A percentile compares a stretch with the other conserved stretches of the same genome.
These are phyloP conservation scores for Pelargonium myrrhifolium DNA, from an alignment of 441 rosid genomes.

Conservation along the genomic window DNA sequence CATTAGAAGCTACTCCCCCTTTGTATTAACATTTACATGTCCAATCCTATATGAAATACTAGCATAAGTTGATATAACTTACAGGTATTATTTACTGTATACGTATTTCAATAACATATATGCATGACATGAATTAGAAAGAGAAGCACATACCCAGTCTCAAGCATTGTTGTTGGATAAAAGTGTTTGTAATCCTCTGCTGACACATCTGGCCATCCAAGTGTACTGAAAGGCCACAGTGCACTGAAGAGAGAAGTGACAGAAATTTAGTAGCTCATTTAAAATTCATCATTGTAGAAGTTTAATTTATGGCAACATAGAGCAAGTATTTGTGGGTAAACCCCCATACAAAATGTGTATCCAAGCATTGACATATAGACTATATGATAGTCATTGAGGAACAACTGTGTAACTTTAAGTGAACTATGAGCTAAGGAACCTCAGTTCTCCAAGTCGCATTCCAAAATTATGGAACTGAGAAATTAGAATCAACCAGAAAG, in stretches of 20 bases:
- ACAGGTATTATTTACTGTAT: neutral
- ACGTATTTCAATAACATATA: conserved; percentile 5
- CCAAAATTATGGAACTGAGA: neutral
- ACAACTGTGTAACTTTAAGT: neutral
- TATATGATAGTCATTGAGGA: conserved; percentile 1
- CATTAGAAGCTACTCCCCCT: neutral
- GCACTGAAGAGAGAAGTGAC: conserved; percentile 41
- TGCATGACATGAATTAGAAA: conserved; percentile 10
- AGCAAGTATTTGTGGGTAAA: neutral
- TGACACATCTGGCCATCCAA: conserved; percentile 91
- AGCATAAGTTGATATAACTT: neutral
- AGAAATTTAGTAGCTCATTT: conserved; percentile 12
- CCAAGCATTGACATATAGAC: neutral
- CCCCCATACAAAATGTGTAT: neutral
- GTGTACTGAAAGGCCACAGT: conserved; percentile 97
- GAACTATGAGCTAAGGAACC: neutral
- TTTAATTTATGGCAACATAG: neutral
- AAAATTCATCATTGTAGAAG: conserved; percentile 11
- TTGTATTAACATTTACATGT: conserved; percentile 1
- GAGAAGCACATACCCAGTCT: conserved; percentile 67
- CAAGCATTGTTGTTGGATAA: conserved; percentile 90
- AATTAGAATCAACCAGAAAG: neutral
- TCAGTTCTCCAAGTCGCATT: neutral
- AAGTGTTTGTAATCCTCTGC: conserved; percentile 70
- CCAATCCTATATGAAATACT: neutral